Base-by-base conservation (phyloP, 2,329 filamentous ascomycete species). In the Aspergillus candidus region DNA sequence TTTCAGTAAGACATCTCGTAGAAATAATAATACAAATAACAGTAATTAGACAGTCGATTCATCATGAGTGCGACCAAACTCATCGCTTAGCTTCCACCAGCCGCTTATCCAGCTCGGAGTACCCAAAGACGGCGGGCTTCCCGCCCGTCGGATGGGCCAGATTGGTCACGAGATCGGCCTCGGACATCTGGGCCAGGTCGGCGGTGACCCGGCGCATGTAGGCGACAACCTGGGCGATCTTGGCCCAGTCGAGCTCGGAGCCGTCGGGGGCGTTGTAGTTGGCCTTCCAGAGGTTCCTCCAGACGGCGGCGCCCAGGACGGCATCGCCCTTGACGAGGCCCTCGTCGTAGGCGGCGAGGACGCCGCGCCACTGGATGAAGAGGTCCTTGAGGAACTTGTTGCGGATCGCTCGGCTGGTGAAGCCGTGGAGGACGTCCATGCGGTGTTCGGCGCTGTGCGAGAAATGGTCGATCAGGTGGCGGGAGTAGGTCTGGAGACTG, bases 381-480 rank as follows among this genome's bases (percentile, higher is more conserved):
- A 96, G 77, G 66, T 97, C 91, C 68, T 96, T 95, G 39, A 83
- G 67, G 52, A 82, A 80, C 51, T 75, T 75, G 54, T 80, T 80
- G 39, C 80, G 72, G 14, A 81, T 71, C 0, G 70, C 67, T 8
- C 74, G 69, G 34, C 76, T 72, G 5, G 70, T 66, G 52, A 83
- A 72, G 17, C 68, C 69, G 54, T 73, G 70, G 12, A 71, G 55
- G 6, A 65, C 53, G 35, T 68, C 65, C 62, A 83, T 83, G 74
- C 95, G 91, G 63, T 83, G 79, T 50, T 86, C 74, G 49, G 86
- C 85, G 36, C 64, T 64, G 44, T 71, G 65, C 32, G 68, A 97
- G 75, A 94, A 96, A 68, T 97, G 89, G 70, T 98, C 90, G 37
- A 93, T 80, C 51, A 98, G 77, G 70, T 95, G 87, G 60, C 89